A percentile compares a stretch with the other conserved stretches of the same genome.
Conservation (phyloP, 2,329 filamentous ascomycete genomes). For the Plenodomus lindquistii region DNA sequence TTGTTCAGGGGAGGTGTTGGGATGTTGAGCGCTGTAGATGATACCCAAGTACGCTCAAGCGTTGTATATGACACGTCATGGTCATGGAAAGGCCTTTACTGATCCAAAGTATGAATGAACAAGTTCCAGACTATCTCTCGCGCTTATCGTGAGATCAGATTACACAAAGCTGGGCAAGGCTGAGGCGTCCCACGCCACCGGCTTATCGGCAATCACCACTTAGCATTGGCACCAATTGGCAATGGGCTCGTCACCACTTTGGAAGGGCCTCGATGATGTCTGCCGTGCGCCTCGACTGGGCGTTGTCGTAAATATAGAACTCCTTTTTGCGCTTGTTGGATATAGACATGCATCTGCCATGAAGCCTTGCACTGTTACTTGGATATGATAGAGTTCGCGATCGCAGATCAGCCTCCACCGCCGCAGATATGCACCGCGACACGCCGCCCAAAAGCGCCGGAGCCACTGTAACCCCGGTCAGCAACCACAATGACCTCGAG, state of each 20-base stretch:
- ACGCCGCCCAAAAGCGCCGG: conserved; percentile 3
- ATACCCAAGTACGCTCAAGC: not conserved
- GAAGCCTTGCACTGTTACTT: not conserved
- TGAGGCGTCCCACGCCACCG: not conserved
- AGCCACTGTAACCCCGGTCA: conserved; percentile 1
- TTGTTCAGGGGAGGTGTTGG: not conserved
- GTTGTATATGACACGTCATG: not conserved
- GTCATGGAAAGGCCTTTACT: not conserved
- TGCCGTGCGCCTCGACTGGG: conserved; percentile 2
- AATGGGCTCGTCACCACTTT: not conserved
- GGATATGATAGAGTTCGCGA: not conserved
- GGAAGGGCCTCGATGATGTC: conserved; percentile 1
- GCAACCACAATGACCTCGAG: conserved; percentile 12
- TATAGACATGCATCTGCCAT: not conserved
- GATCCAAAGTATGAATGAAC: no score
- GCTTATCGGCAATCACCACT: not conserved
- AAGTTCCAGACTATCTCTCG: no score
- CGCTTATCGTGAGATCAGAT: no score
- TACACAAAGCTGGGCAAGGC: not conserved
- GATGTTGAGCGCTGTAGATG: not conserved
- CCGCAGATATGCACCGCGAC: conserved; percentile 1
- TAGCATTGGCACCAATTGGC: not conserved
- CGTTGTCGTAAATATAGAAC: no score
- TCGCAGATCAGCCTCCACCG: not conserved
- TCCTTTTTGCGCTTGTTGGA: no score